Percentiles rank a stretch among this genome's conserved stretches.
Evolutionary conservation across 2,329 filamentous ascomycete genomes (phyloP).

Genomic region (Colletotrichum sublineola): DNA sequence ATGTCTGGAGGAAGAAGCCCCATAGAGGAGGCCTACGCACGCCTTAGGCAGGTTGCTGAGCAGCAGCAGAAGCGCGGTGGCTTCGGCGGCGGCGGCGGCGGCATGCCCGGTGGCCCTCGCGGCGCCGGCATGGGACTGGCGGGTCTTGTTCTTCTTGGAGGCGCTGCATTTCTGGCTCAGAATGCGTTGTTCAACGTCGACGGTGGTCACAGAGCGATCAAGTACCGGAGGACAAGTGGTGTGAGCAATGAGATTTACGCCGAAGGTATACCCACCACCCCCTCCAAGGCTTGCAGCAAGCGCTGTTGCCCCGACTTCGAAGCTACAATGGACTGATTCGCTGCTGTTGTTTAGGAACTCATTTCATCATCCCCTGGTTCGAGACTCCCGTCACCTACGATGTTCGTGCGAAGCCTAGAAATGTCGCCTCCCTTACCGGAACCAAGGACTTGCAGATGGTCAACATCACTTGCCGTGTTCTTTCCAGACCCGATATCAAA

Average conservation of each 20-base stretch:
- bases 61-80: slow-evolving; percentile 56
- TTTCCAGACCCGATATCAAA: slow-evolving; percentile 88
- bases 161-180: slow-evolving; percentile 65
- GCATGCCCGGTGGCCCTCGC: slow-evolving; percentile 54
- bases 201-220: slow-evolving; percentile 98
- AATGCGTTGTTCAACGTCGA: slow-evolving; percentile 86
- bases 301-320: background rate
- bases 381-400: slow-evolving; percentile 98
- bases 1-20: slow-evolving; percentile 50
- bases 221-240: slow-evolving; percentile 92
- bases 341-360: slow-evolving; percentile 74
- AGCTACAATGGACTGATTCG: slow-evolving; percentile 2
- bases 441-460: slow-evolving; percentile 99
- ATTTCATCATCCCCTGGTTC: slow-evolving; percentile 95
- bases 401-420: slow-evolving; percentile 96
- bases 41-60: slow-evolving; percentile 63
- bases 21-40: slow-evolving; percentile 65
- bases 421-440: slow-evolving; percentile 95
- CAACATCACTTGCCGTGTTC: slow-evolving; percentile 99
- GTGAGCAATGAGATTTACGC: slow-evolving; percentile 96
- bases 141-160: slow-evolving; percentile 60
- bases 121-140: slow-evolving; percentile 57
- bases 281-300: slow-evolving; percentile 13
- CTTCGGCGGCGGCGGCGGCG: slow-evolving; percentile 54
- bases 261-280: slow-evolving; percentile 75